Conservation (phyloP, 495 filamentous ascomycete species). For the Podospora australis region DNA sequence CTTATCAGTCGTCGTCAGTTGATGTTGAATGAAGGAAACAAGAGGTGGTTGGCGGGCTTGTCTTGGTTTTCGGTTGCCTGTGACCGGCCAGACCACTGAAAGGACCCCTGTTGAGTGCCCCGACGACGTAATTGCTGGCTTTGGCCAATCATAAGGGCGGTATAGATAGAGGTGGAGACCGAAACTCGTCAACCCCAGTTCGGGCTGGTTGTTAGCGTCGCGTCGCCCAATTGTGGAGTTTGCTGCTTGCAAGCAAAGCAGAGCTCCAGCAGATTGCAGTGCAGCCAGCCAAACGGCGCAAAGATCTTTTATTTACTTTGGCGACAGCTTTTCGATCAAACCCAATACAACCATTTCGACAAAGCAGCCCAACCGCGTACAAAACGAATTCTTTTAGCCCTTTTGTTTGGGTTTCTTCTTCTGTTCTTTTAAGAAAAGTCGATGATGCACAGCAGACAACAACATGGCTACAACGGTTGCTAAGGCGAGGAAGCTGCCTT, state of each 20-base stretch:
- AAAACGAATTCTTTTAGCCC: no score
- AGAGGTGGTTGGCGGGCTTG: background rate
- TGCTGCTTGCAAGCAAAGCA: background rate
- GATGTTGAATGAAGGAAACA: background rate
- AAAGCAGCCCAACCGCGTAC: background rate
- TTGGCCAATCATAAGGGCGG: background rate
- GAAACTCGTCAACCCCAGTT: no score
- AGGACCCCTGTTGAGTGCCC: background rate
- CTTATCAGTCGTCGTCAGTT: background rate
- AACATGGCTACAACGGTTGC: conserved; percentile 30
- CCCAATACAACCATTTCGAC: conserved; percentile 7
- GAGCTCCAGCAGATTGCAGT: no score
- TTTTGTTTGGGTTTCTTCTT: no score
- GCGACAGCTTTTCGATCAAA: no score
- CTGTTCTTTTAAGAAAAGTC: no score
- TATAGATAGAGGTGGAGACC: background rate
- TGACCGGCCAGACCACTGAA: background rate
- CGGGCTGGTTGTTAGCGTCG: no score
- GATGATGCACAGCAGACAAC: conserved; percentile 30
- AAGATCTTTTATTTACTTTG: no score
- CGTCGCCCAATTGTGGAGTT: no score
- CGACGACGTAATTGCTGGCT: background rate
- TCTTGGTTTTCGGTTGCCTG: background rate
- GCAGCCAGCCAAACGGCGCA: no score
- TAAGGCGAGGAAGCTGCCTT: conserved; percentile 43